Percentiles rank a stretch among this genome's conserved stretches.
Evolutionary conservation across 1,284 basidiomycete species (phyloP).

Genomic region (Volvariella surrecta): DNA sequence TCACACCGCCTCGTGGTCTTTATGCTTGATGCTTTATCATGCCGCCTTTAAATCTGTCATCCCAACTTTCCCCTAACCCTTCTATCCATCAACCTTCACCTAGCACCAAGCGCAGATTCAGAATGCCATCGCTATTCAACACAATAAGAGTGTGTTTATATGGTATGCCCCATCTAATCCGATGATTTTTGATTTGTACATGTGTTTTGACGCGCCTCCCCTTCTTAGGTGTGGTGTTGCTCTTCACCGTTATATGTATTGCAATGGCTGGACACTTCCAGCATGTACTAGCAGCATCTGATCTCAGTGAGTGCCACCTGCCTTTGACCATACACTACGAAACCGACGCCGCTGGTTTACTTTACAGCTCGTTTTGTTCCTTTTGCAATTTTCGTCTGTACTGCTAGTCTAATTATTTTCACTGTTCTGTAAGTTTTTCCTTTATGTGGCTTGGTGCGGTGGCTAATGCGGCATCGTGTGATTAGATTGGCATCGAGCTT

Average conservation of each 20-base stretch:
- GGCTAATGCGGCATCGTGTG: slow-evolving; percentile 4
- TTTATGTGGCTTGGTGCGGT: neutral
- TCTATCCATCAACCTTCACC: slow-evolving; percentile 18
- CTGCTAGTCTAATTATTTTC: slow-evolving; percentile 57
- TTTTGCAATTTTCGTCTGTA: slow-evolving; percentile 72
- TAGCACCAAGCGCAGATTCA: neutral
- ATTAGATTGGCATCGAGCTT: slow-evolving; percentile 53
- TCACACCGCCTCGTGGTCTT: slow-evolving; percentile 39
- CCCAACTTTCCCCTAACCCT: slow-evolving; percentile 12
- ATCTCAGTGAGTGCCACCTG: slow-evolving; percentile 52
- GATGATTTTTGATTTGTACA: neutral
- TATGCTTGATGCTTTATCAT: slow-evolving; percentile 28
- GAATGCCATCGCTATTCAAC: slow-evolving; percentile 50
- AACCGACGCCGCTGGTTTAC: slow-evolving; percentile 2
- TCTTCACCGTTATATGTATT: slow-evolving; percentile 68
- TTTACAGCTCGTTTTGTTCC: slow-evolving; percentile 71
- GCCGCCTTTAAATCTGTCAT: slow-evolving; percentile 11
- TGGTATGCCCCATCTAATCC: slow-evolving; percentile 27
- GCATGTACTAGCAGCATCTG: slow-evolving; percentile 56
- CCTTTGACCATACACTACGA: slow-evolving; percentile 7
- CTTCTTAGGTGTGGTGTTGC: slow-evolving; percentile 45
- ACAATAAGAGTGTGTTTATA: slow-evolving; percentile 55
- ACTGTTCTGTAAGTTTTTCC: slow-evolving; percentile 44
- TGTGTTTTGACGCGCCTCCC: slow-evolving; percentile 1
- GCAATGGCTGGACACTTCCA: slow-evolving; percentile 72